These are phyloP conservation scores for Moesziomyces sp. DNA, from an alignment of 1,284 basidiomycete species.

Conservation along the genomic window DNA sequence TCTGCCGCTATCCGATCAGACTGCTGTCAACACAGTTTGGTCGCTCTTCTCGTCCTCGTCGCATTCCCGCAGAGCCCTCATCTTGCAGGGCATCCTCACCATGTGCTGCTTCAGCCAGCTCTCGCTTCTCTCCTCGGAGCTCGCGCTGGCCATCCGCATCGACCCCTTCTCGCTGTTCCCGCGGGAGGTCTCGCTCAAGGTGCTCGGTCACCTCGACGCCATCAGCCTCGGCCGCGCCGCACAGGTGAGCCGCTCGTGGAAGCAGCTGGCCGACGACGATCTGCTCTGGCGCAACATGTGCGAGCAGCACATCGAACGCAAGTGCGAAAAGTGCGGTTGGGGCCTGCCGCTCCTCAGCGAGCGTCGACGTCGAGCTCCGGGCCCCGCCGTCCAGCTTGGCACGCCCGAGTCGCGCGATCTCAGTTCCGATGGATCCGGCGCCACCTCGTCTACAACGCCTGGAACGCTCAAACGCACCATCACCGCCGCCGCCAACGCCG, in stretches of 20 bases:
- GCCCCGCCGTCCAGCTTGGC: constrained; percentile 45
- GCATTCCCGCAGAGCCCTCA: constrained; percentile 87
- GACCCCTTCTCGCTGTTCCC: constrained; percentile 94
- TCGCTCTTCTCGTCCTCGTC: constrained; percentile 95
- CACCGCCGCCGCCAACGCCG: constrained; percentile 66
- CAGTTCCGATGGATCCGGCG: constrained; percentile 57
- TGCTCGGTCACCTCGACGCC: constrained; percentile 92
- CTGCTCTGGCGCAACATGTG: constrained; percentile 96
- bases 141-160: constrained; percentile 84
- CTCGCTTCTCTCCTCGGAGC: constrained; percentile 92
- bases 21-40: constrained; percentile 92
- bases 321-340: constrained; percentile 98
- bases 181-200: constrained; percentile 87
- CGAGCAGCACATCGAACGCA: constrained; percentile 97
- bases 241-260: constrained; percentile 90
- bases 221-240: constrained; percentile 94
- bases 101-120: constrained; percentile 99
- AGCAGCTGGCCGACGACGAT: constrained; percentile 91
- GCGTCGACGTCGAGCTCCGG: constrained; percentile 72
- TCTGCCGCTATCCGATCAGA: constrained; percentile 86
- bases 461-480: constrained; percentile 63
- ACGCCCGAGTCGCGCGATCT: constrained; percentile 50
- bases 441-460: constrained; percentile 21
- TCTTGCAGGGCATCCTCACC: constrained; percentile 95
- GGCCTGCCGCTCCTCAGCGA: constrained; percentile 87